Conservation (phyloP, 352 stramenopile genomes). For the Pythium monospermum region DNA sequence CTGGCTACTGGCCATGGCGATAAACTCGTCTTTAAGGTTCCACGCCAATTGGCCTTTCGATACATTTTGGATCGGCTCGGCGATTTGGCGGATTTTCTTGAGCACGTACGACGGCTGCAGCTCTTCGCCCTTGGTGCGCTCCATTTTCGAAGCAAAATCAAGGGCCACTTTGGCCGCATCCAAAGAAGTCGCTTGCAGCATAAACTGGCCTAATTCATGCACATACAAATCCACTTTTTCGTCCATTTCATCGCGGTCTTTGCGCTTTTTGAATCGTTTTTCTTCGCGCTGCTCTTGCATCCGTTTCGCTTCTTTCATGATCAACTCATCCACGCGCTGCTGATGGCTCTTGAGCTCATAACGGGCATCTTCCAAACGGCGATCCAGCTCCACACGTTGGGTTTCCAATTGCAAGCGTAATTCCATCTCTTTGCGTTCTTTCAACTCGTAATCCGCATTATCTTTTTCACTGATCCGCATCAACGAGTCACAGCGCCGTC, state of each 20-base stretch:
- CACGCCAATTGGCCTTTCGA: conserved; percentile 24
- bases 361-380: conserved; percentile 52
- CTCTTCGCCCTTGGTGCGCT: conserved; percentile 16
- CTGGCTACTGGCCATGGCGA: conserved; percentile 3
- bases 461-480: conserved; percentile 95
- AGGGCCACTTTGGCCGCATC: conserved; percentile 34
- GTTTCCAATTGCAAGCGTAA: conserved; percentile 50
- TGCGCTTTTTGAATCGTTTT: conserved; percentile 78
- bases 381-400: conserved; percentile 68
- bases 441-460: conserved; percentile 76
- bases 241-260: conserved; percentile 63
- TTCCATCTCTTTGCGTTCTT: conserved; percentile 75
- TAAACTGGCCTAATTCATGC: conserved; percentile 52
- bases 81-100: conserved; percentile 33
- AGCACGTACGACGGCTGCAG: conserved; percentile 31
- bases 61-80: conserved; percentile 28
- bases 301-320: conserved; percentile 85
- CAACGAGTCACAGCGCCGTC: conserved; percentile 92
- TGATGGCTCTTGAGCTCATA: conserved; percentile 76
- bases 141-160: conserved; percentile 33
- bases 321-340: conserved; percentile 73
- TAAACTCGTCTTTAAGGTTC: conserved; percentile 23
- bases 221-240: conserved; percentile 56
- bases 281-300: conserved; percentile 80
- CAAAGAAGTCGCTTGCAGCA: conserved; percentile 24